Evolutionary conservation across 2,329 filamentous ascomycete species (phyloP), one percentile per base, ranked within the genome.

Genomic region (Lasiodiplodia citricola): DNA sequence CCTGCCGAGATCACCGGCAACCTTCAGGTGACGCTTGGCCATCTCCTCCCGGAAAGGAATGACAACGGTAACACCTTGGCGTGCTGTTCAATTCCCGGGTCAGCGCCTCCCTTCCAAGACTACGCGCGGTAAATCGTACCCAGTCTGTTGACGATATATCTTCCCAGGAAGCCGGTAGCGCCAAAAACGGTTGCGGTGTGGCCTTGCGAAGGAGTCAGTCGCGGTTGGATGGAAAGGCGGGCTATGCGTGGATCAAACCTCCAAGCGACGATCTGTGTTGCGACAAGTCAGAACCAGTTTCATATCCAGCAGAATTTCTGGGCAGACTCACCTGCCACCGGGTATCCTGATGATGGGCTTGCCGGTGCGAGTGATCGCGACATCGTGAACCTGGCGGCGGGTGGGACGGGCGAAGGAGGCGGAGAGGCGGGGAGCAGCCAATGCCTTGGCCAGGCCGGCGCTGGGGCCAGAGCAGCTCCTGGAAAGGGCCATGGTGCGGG

Each of bases 121-220:
- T 47, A 18, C 14, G n/a, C 55, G 62, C 37, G 10, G 74, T 10
- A 14, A 16, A 44, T 41, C 83, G 71, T 85, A 90, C 94, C 94
- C 79, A 99, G 87, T 80, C 93, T 89, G 84, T 97, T 97, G 79
- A 99, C 96, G 79, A 99, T 97, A 82, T 99, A 99, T 79, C 96
- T 90, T 79, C 96, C 96, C 68, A 99, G 85, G 81, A 97, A 95
- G 72, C 96, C 96, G 71, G 94, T 97, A 77, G 96, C 96, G 83
- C 96, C 96, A 83, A 99, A 99, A 76, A 99, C 95, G 69, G 96
- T 99, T 71, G 92, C 95, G 71, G 94, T 97, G 83, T 98, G 94
- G 74, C 95, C 95, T 93, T 77, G 77, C 28, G 75, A 70, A 71
- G 66, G 72, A 74, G 76, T 82, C 77, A 77, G 77, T 74, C 74